phyloP scores from a whole-genome alignment of 2,329 filamentous ascomycete species.

The Alternaria panax region DNA sequence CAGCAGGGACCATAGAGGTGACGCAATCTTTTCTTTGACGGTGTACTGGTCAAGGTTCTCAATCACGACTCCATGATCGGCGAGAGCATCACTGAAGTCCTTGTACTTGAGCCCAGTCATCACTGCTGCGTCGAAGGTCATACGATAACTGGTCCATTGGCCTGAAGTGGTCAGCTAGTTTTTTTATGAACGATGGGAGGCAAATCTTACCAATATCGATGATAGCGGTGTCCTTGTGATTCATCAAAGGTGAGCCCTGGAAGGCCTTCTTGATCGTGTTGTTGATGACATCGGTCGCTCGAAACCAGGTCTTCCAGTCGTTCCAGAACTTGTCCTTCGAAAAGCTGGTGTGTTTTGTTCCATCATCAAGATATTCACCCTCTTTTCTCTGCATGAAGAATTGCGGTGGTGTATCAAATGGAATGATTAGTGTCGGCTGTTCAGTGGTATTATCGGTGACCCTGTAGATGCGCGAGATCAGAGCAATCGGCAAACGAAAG shows the following conservation, averaged over 20 bases:
- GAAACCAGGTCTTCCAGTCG: conserved; percentile 65
- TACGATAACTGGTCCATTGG: conserved; percentile 68
- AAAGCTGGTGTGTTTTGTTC: conserved; percentile 19
- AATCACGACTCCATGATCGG: conserved; percentile 75
- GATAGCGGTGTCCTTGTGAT: conserved; percentile 56
- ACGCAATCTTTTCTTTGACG: conserved; percentile 31
- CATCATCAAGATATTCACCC: conserved; percentile 14
- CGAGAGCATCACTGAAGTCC: conserved; percentile 62
- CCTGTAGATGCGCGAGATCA: conserved; percentile 52
- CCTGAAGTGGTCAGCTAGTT: conserved; percentile 46
- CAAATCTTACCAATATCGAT: conserved; percentile 65
- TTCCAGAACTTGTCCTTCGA: conserved; percentile 57
- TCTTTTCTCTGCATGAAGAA: conserved; percentile 51
- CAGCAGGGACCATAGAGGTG: conserved; percentile 36
- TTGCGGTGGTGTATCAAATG: conserved; percentile 50
- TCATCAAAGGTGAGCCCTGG: conserved; percentile 32
- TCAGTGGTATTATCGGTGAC: conserved; percentile 13
- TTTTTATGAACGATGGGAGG: too few relatives aligned
- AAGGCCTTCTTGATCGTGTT: conserved; percentile 35
- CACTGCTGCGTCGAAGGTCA: conserved; percentile 55
- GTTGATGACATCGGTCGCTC: conserved; percentile 69
- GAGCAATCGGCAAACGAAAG: conserved; percentile 56
- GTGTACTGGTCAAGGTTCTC: conserved; percentile 55
- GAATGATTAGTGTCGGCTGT: conserved; percentile 40
- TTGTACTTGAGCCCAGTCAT: conserved; percentile 48